Base-by-base conservation (phyloP, 2,329 filamentous ascomycete genomes). In the Lecanicillium sp. region DNA sequence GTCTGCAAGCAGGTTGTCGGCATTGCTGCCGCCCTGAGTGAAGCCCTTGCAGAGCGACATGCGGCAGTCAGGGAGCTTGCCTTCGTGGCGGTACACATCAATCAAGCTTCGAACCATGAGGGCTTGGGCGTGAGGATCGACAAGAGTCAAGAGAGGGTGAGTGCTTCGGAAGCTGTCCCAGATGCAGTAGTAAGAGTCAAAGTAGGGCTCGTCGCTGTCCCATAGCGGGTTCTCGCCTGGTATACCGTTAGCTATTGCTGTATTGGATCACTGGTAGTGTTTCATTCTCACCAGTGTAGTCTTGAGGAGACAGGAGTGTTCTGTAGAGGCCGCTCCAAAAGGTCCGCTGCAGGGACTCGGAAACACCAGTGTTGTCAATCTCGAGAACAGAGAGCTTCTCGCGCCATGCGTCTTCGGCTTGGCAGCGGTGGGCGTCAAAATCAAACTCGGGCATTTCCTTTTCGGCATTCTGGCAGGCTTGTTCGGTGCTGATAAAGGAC, bases 11-110 rank as follows among this genome's bases (percentile, higher is more conserved):
- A 87, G 71, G 9, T 85, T 69, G 48, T 88, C 83, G 2, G 83
- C 80, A 45, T 88, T 87, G 1, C 80, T 85, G 0, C 84, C 84
- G 9, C 84, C 84, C 55, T 88, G 84, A 0, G 80, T 84, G 54
- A 71, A 85, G 0, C 84, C 84, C 52, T 85, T 86, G 58, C 76
- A 84, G 13, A 87, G 71, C 2, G 73, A 78, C 83, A 88, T 88
- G 27, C 83, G 70, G 52, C 83, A 88, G 57, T 89, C 84, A 0
- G 84, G 84, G 1, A 89, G 62, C 48, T 73, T 83, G 7, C 78
- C 78, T 8, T 80, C 75, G 50, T 83, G 71, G 11, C 70, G 67
- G 53, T 86, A 89, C 8, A 80, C 83, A 45, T 88, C 83, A 3
- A 89, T 65, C 32, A 89, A 59, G 42, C 78, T 78, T 18, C 81